Base-by-base conservation (phyloP, 208 protist genomes). In the Wallacemonas sp. region DNA sequence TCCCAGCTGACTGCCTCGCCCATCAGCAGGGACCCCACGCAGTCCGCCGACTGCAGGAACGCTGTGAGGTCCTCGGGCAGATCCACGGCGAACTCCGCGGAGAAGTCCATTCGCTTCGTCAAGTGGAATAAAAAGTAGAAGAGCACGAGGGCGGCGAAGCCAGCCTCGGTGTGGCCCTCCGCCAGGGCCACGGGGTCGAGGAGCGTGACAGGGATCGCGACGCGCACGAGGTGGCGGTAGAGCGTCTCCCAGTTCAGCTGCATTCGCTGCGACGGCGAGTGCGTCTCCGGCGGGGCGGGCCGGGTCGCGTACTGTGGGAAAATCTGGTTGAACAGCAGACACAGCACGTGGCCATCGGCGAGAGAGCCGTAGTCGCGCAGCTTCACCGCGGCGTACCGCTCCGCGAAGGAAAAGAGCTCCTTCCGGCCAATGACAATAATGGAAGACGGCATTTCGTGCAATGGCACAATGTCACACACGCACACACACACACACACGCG, bases 391-490 rank as follows among this genome's bases (percentile, higher is more conserved):
- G 81, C 77, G 76, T 93, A 78, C 2, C 87, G 78, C 59, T 93
- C 87, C 11, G 84, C 87, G 52, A 94, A 94, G 57, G 88, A 85
- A 72, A 91, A 90, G 57, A 94, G 85, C 54, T 94, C 83, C 65
- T 86, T 79, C 52, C 74, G 70, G 14, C 87, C 87, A 76, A 93
- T 91, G 32, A 59, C 52, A 59, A 59, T 25, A 10, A 59, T 29
- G 4, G 52, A 33, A 26, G 52, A 22, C 31, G 28, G 16, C 25
- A 22, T 55, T n/a, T n/a, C n/a, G n/a, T n/a, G n/a, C n/a, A n/a
- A n/a, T n/a, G n/a, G n/a, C n/a, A n/a, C n/a, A n/a, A n/a, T n/a
- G n/a, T n/a, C n/a, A n/a, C n/a, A n/a, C n/a, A n/a, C n/a, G n/a
- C n/a, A n/a, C n/a, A n/a, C n/a, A n/a, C n/a, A n/a, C n/a, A n/a